Conservation (phyloP, 257 asterid genomes). For the Petunia secreta region DNA sequence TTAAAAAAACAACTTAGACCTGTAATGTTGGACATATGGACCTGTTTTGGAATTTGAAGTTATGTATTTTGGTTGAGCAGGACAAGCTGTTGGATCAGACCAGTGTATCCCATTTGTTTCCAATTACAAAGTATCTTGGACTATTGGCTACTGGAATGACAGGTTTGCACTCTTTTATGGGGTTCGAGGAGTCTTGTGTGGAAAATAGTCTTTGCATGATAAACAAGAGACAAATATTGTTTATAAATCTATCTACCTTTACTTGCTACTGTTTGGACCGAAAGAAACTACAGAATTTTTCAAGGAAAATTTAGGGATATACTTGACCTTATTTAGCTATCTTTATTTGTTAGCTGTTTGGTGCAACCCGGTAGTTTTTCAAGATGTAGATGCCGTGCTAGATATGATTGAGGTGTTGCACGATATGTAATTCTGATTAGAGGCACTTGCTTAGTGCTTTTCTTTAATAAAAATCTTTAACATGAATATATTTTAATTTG, state of each 20-base stretch:
- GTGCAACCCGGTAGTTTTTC: too few species aligned
- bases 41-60: conserved; percentile 13
- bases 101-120: conserved; percentile 88
- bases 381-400: too few species aligned
- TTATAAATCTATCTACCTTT: neutral
- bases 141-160: conserved; percentile 95
- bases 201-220: neutral
- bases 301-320: too few species aligned
- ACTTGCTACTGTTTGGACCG: neutral
- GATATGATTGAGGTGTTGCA: too few species aligned
- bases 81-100: conserved; percentile 98
- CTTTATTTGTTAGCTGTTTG: too few species aligned
- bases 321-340: too few species aligned
- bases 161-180: conserved; percentile 46
- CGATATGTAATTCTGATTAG: too few species aligned
- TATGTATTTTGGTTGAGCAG: conserved; percentile 49
- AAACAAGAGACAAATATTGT: neutral
- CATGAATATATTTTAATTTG: too few species aligned
- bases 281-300: neutral
- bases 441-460: too few species aligned
- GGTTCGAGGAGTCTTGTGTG: conserved; percentile 15
- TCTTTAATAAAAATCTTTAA: too few species aligned
- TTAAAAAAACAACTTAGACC: neutral
- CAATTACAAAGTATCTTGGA: conserved; percentile 81
- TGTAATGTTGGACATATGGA: neutral